A percentile compares a stretch with the other conserved stretches of the same genome.
Evolutionary conservation across 2,329 filamentous ascomycete genomes (phyloP).

Genomic region (Leptographium lundbergii): DNA sequence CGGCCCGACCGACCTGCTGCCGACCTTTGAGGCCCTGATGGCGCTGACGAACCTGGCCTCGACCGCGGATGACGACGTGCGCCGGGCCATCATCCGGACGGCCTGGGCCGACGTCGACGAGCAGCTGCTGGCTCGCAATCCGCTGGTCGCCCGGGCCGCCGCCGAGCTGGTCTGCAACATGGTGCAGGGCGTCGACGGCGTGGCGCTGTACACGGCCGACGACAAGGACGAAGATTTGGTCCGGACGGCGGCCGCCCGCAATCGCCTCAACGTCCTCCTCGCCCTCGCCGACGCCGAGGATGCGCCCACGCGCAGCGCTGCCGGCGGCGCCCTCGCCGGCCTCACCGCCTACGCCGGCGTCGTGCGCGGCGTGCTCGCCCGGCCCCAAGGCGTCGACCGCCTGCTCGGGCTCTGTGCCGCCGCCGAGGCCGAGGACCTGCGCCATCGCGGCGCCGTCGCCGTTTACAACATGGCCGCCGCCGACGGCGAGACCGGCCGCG

Average conservation of each 20-base stretch:
- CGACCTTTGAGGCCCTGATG: constrained; percentile 80
- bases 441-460: constrained; percentile 63
- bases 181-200: constrained; percentile 53
- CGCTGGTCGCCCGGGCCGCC: constrained; percentile 65
- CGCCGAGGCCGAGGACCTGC: constrained; percentile 57
- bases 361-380: constrained; percentile 55
- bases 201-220: constrained; percentile 53
- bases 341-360: constrained; percentile 68
- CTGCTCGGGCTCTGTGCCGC: constrained; percentile 72
- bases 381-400: constrained; percentile 61
- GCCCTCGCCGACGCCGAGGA: constrained; percentile 84
- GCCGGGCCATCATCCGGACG: constrained; percentile 56
- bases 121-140: constrained; percentile 63
- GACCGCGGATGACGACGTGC: constrained; percentile 53
- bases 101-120: constrained; percentile 74
- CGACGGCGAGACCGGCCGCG: constrained; percentile 51
- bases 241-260: constrained; percentile 43
- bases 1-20: constrained; percentile 67
- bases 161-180: constrained; percentile 90
- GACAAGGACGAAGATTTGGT: constrained; percentile 23
- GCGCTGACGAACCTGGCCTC: constrained; percentile 91
- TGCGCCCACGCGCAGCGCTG: constrained; percentile 62
- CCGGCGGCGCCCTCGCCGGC: constrained; percentile 78
- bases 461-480: constrained; percentile 59
- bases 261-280: constrained; percentile 70